A percentile compares a stretch with the other conserved stretches of the same genome.
Conservation (phyloP, 2,329 filamentous ascomycete species). For the Cyphellophora europaea region DNA sequence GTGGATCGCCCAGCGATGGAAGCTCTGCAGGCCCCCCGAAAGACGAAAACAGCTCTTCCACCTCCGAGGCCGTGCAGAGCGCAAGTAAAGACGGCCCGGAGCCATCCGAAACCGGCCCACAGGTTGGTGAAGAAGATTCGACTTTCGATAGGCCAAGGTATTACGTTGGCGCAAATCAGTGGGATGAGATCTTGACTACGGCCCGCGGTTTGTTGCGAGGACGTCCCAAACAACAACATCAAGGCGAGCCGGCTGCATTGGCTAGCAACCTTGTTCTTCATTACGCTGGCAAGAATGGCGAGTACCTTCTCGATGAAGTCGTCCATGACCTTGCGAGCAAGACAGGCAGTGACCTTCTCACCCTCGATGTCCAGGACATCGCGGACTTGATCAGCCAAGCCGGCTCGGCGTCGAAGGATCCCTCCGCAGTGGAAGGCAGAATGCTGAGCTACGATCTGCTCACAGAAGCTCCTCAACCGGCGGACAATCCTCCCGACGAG, state of each 20-base stretch:
- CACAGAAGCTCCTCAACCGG: constrained; percentile 1
- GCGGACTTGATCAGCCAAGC: constrained; percentile 23
- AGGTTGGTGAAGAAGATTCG: no score
- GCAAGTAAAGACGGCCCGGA: no score
- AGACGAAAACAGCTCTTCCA: no score
- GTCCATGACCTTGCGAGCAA: constrained; percentile 54
- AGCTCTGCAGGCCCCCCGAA: no score
- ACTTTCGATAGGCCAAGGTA: no score
- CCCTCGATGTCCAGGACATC: constrained; percentile 36
- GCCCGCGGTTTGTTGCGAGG: constrained; percentile 14
- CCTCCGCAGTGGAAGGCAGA: constrained; percentile 7
- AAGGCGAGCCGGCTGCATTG: constrained; percentile 34
- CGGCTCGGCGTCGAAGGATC: background rate
- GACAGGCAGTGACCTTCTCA: constrained; percentile 36
- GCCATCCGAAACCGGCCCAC: no score
- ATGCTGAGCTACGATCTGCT: constrained; percentile 19
- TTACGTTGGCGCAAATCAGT: constrained; percentile 14
- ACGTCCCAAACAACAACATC: constrained; percentile 19
- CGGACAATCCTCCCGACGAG: background rate
- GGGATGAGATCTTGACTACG: constrained; percentile 14
- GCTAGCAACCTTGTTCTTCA: constrained; percentile 52
- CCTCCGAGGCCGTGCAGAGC: no score
- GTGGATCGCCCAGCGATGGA: no score
- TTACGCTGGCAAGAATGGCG: constrained; percentile 48
- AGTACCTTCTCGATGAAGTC: constrained; percentile 47